Evolutionary conservation across 345 rosid species (phyloP).

Genomic region (Reutealis trisperma): DNA sequence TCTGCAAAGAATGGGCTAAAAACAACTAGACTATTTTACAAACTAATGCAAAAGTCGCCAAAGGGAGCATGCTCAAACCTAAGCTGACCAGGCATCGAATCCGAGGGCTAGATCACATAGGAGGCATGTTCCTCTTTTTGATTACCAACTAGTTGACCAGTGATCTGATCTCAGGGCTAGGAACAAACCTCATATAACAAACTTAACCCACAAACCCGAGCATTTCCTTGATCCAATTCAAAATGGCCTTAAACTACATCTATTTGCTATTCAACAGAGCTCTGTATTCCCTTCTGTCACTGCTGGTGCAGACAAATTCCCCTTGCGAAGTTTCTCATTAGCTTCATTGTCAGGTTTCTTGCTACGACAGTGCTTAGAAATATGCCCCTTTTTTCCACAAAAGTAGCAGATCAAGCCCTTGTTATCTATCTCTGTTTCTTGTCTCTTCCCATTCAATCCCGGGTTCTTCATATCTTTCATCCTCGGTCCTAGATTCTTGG

Average conservation of each 20-base stretch:
- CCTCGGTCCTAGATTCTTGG: constrained; percentile 40
- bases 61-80: not conserved
- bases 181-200: not conserved
- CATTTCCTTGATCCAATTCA: not conserved
- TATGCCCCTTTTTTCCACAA: constrained; percentile 74
- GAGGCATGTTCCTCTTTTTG: too few relatives aligned
- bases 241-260: not conserved
- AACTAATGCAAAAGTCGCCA: not conserved
- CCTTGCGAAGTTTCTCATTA: constrained; percentile 21
- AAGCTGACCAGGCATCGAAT: too few relatives aligned
- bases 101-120: too few relatives aligned
- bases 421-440: constrained; percentile 38
- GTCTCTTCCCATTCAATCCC: constrained; percentile 39
- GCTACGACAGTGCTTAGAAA: constrained; percentile 46
- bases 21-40: not conserved
- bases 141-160: too few relatives aligned
- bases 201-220: not conserved
- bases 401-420: constrained; percentile 38
- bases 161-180: not conserved
- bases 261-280: constrained; percentile 11
- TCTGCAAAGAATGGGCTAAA: not conserved
- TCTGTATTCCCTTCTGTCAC: constrained; percentile 23
- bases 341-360: constrained; percentile 39
- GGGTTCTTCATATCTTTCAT: constrained; percentile 40
- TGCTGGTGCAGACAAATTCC: constrained; percentile 14